Conservation (phyloP, 441 rosid genomes). For the Populus tomentosa region DNA sequence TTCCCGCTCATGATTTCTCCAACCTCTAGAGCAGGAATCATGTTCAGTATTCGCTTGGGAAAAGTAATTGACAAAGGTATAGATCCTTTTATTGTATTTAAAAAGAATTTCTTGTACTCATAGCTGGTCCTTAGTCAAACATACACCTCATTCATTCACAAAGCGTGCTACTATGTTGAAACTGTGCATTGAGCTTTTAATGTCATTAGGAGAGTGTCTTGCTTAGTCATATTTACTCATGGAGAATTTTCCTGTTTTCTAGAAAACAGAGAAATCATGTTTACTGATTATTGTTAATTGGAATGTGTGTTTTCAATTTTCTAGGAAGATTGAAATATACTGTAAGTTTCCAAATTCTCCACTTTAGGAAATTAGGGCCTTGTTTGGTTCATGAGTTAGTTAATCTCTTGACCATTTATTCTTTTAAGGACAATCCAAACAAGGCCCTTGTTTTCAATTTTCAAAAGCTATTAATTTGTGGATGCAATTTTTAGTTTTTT, state of each 20-base stretch:
- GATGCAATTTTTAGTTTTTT: neutral
- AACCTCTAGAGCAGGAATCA: conserved; percentile 71
- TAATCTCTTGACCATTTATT: neutral
- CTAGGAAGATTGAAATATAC: neutral
- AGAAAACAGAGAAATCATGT: neutral
- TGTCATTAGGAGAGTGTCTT: neutral
- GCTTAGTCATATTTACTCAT: neutral
- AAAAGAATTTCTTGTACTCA: neutral
- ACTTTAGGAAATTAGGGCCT: neutral
- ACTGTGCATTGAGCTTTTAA: neutral
- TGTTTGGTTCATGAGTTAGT: neutral
- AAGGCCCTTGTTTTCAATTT: neutral
- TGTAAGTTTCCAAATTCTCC: neutral
- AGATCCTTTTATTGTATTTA: conserved; percentile 3
- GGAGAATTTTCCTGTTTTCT: neutral
- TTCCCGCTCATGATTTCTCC: conserved; percentile 87
- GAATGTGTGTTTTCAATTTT: neutral
- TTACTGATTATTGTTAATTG: neutral
- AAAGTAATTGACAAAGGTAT: conserved; percentile 53
- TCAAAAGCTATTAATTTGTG: neutral
- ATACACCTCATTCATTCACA: neutral
- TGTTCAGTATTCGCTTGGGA: conserved; percentile 67
- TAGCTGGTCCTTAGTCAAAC: neutral
- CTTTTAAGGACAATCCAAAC: neutral
- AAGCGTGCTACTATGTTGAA: neutral